Evolutionary conservation across 495 filamentous ascomycete genomes (phyloP), one percentile per base, ranked within the genome.

Genomic region (Copromyces sp.): DNA sequence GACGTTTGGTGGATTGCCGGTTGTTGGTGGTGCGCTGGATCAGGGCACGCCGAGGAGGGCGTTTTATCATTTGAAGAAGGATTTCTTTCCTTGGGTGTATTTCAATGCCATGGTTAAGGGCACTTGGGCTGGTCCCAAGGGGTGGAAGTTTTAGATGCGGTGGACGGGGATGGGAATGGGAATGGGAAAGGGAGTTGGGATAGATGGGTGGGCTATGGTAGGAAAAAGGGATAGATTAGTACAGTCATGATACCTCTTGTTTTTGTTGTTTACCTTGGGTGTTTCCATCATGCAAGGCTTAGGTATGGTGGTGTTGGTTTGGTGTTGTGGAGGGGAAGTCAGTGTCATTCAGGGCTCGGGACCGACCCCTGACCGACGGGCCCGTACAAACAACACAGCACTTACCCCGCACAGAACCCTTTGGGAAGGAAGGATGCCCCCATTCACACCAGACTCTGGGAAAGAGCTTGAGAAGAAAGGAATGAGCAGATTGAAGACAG

Each of bases 11-110:
- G 53, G 53, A 17, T 3, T 65, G 6, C 53, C 53, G 5, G 32
- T 65, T 3, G 74, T 80, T 17, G 83, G 80, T 79, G 80, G 91
- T 24, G 89, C 88, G 8, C 83, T 87, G 59, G 87, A 89, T 75
- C 89, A 91, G 81, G 84, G 81, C 14, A 77, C 73, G 16, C 89
- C 90, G 0, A 83, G 86, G 6, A 80, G 85, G 9, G 75, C 83
- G 11, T 92, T 88, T 78, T 92, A 90, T 69, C 81, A 91, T 71
- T 71, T 92, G 69, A 92, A 92, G 85, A 92, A 91, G 82, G 85
- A 90, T 75, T 89, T 92, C 75, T 92, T 92, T 84, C 89, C 89
- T 0, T 90, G 88, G 88, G 89, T 90, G 68, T 90, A 89, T 76
- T 83, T 81, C 20, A 81, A 86, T 16, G 83, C 81, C 9, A 87